Conservation (phyloP, 177 flowering plant genomes). For the Tripterygium wilfordii region DNA sequence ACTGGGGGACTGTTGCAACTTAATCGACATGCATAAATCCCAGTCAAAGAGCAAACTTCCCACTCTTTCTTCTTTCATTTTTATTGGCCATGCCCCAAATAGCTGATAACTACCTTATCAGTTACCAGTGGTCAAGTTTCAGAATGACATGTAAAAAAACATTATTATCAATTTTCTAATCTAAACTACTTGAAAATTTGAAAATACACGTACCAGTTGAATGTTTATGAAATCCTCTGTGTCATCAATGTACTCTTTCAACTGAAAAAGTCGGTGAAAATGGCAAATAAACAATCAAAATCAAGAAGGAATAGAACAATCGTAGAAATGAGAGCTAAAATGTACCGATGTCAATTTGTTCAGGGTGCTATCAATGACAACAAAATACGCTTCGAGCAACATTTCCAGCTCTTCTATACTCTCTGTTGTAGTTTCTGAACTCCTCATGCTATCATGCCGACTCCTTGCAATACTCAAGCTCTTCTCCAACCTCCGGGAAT, state of each 20-base stretch:
- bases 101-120: no score
- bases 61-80: no score
- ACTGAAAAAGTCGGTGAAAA: constrained; percentile 29
- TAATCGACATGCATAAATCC: no score
- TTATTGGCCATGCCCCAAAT: no score
- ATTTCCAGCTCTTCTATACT: constrained; percentile 79
- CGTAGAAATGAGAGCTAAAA: neutral
- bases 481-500: constrained; percentile 55
- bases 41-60: no score
- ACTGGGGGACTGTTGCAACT: no score
- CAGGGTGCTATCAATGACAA: constrained; percentile 76
- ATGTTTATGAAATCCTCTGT: constrained; percentile 89
- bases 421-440: constrained; percentile 51
- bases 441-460: constrained; percentile 67
- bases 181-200: no score
- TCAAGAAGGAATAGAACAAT: neutral
- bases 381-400: constrained; percentile 82
- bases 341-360: constrained; percentile 82
- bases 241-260: constrained; percentile 85
- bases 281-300: neutral
- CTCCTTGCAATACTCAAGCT: constrained; percentile 68
- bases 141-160: no score
- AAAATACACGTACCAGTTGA: constrained; percentile 48
- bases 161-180: no score
- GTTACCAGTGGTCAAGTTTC: no score